These are phyloP conservation scores for Epichloe baconii DNA, from an alignment of 2,329 filamentous ascomycete genomes.

Conservation along the genomic window DNA sequence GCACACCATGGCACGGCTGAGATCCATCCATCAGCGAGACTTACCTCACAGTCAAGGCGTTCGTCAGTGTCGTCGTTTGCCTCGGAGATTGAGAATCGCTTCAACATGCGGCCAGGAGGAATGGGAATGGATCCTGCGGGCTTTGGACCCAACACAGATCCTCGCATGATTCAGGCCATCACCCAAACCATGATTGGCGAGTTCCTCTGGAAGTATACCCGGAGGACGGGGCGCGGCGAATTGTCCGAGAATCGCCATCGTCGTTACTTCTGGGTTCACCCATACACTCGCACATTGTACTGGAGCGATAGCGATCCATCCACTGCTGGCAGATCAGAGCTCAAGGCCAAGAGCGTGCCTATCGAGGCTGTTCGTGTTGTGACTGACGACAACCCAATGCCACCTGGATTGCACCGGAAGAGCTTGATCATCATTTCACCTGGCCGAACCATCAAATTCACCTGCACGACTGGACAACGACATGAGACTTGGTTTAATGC, in stretches of 20 bases:
- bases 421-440: conserved; percentile 84
- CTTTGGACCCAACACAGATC: conserved; percentile 66
- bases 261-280: conserved; percentile 98
- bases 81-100: conserved; percentile 83
- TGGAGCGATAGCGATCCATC: conserved; percentile 90
- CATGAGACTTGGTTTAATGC: conserved; percentile 99
- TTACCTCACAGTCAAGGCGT: conserved; percentile 28
- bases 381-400: conserved; percentile 87
- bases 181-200: conserved; percentile 99
- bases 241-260: conserved; percentile 83
- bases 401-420: conserved; percentile 87
- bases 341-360: conserved; percentile 74
- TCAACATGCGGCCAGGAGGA: conserved; percentile 56
- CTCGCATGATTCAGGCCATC: conserved; percentile 97
- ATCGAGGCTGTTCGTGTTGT: conserved; percentile 91
- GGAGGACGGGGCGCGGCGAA: conserved; percentile 78
- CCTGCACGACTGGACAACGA: conserved; percentile 80
- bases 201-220: conserved; percentile 97
- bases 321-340: conserved; percentile 59
- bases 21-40: conserved; percentile 34
- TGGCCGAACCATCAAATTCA: conserved; percentile 83
- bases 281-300: conserved; percentile 90
- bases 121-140: conserved; percentile 41
- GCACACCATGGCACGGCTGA: conserved; percentile 35
- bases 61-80: conserved; percentile 93